Base-by-base conservation (phyloP, 176 grass and related monocot species). In the Oryza longistaminata region DNA sequence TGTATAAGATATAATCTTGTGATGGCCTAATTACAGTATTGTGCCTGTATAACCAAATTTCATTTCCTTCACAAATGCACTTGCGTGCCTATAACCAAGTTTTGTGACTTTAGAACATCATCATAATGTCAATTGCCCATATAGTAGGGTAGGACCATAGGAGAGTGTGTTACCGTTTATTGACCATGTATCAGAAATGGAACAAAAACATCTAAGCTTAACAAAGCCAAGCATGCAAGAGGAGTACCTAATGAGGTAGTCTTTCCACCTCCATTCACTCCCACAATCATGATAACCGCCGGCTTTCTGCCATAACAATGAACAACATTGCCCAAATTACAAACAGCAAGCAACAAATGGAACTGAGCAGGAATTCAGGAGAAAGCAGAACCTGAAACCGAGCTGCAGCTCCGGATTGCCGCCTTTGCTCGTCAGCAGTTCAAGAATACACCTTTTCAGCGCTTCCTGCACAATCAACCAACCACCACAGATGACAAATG, bases 221-320 rank as follows among this genome's bases (percentile, higher is more conserved):
- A 55, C 50, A 34, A 21, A 40, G 46, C 24, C 9, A 62, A 77
- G 21, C 25, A 71, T 82, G 55, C 2, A 40, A 37, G 10, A 58
- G 82, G 55, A 84, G 58, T 95, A 98, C 93, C 96, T 79, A 98
- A 71, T 1, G 93, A 96, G 0, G 93, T 98, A 53, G 96, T 98
- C 53, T 98, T 96, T 77, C 96, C 96, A 83, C 96, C 93, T 14
- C 96, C 96, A 84, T 98, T 98, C 65, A 98, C 96, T 69, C 96
- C 96, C 46, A 98, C 91, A 58, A 99, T 87, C 93, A 99, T 92
- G 84, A 99, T 85, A 3, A 96, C 91, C 0, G 88, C 93, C 39
- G 91, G 93, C 25, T 99, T 99, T 84, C 96, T 95, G 87, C 39
- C 26, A 87, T 62, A 16, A 83, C 6, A 6, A 77, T 1, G 19